A percentile compares a stretch with the other conserved stretches of the same genome.
These are phyloP conservation scores for Microsporum audouinii DNA, from an alignment of 2,329 filamentous ascomycete genomes.

Conservation along the genomic window DNA sequence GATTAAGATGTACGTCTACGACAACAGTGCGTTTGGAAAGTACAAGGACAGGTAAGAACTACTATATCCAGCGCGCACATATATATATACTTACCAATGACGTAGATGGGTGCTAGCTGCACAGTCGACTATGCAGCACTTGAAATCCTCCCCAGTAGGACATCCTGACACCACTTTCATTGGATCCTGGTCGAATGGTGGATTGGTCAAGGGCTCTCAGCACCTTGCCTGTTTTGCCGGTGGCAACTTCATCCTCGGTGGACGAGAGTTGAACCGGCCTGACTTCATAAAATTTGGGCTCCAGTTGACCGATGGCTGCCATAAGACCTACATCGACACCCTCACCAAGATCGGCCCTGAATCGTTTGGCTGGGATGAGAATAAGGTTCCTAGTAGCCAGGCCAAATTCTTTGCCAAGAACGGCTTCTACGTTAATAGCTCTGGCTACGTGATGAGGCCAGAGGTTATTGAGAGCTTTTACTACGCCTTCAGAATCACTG, in stretches of 20 bases:
- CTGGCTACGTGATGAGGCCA: conserved; percentile 58
- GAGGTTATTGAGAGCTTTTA: conserved; percentile 79
- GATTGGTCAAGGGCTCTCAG: conserved; percentile 29
- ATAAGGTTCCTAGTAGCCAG: conserved; percentile 37
- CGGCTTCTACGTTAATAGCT: conserved; percentile 59
- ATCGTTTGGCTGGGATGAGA: conserved; percentile 51
- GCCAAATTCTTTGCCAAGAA: conserved; percentile 50
- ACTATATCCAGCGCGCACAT: not conserved
- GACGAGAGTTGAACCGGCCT: conserved; percentile 53
- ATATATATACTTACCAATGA: not conserved
- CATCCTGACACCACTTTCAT: conserved; percentile 61
- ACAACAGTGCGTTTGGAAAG: conserved; percentile 48
- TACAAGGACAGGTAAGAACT: conserved; percentile 47
- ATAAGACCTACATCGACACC: conserved; percentile 58
- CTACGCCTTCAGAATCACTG: conserved; percentile 74
- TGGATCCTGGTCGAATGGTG: conserved; percentile 27
- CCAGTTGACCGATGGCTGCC: conserved; percentile 58
- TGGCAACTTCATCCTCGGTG: conserved; percentile 75
- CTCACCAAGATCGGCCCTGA: conserved; percentile 69
- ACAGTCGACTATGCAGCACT: conserved; percentile 60
- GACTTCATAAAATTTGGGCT: conserved; percentile 66
- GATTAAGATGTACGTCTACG: conserved; percentile 83
- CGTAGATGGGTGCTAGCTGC: conserved; percentile 59
- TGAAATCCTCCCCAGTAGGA: conserved; percentile 55
- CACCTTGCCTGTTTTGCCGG: conserved; percentile 69